A percentile compares a stretch with the other conserved stretches of the same genome.
These are phyloP conservation scores for Pisolithus microcarpus DNA, from an alignment of 768 basidiomycete genomes.

Conservation along the genomic window DNA sequence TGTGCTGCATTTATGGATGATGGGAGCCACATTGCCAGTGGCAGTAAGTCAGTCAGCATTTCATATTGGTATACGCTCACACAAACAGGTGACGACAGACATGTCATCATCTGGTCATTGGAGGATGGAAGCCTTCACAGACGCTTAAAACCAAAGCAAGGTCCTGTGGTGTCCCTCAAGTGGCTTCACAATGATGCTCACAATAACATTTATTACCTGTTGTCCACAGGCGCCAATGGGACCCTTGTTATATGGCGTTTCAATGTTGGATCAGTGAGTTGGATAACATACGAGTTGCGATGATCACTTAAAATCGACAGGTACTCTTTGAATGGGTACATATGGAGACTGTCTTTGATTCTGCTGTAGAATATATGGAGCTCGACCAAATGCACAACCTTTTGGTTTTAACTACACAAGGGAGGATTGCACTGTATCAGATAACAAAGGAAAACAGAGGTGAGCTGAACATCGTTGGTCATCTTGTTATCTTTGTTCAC, in stretches of 20 bases:
- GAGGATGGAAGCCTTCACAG: neutral
- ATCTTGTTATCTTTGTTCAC: neutral
- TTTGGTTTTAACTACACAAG: neutral
- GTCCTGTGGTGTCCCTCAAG: neutral
- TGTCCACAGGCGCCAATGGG: no score
- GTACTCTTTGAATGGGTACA: neutral
- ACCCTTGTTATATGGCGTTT: neutral
- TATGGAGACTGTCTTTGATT: neutral
- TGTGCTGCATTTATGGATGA: neutral
- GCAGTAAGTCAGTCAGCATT: neutral
- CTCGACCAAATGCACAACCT: neutral
- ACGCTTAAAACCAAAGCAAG: conserved; percentile 1
- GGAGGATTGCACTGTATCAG: neutral
- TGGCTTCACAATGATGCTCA: no score
- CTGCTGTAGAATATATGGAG: neutral
- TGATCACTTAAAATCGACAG: neutral
- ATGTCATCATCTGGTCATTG: neutral
- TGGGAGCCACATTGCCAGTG: neutral
- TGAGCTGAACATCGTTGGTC: neutral
- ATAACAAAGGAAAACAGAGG: neutral
- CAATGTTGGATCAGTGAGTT: neutral
- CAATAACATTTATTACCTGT: no score
- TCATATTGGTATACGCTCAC: neutral
- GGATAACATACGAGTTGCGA: neutral
- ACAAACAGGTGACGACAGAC: neutral